Evolutionary conservation across 2,329 filamentous ascomycete species (phyloP), one percentile per base, ranked within the genome.

Genomic region (Aspergillus oerlinghausenensis): DNA sequence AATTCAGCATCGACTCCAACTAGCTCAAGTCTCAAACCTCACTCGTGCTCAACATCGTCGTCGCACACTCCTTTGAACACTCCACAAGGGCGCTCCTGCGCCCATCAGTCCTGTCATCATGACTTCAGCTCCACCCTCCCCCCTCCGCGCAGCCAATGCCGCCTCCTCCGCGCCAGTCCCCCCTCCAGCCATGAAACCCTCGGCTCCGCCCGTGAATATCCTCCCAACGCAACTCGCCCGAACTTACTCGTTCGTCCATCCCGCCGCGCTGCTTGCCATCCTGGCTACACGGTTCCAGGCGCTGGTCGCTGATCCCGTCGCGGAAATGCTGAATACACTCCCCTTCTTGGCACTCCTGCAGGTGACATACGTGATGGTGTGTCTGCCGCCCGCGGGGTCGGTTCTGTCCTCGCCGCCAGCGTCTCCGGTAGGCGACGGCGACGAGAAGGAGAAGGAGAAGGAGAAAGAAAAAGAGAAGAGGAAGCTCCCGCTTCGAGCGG

Each of bases 231-330:
- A 76, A n/a, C 60, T 77, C 21, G 80, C 83, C 2, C 78, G 74
- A 51, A 70, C 82, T 23, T 82, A 88, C 67, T 84, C 87, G 11
- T 81, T 90, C 66, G 72, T 85, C 21, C 89, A 95, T 63, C 87
- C 89, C 0, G 73, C 82, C 26, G 73, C 91, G 10, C 79, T 95
- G 29, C 80, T 90, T 29, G 81, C 80, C 9, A 74, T 88, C 38
- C 86, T 88, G 68, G 80, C 82, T 49, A 68, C 83, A 60, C 82
- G 82, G 42, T 93, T 95, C 73, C 70, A 76, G 38, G 75, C 80
- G 19, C 79, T 96, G 26, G 88, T 95, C 28, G 77, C 80, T 17
- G 83, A 92, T 62, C 90, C 92, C 0, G 82, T 88, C 2, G 74
- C 80, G 17, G 82, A 87, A 6, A 80, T 96, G 40, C 72, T 82